Conservation (phyloP, 1,284 basidiomycete genomes). For the Lentinus polychrous region DNA sequence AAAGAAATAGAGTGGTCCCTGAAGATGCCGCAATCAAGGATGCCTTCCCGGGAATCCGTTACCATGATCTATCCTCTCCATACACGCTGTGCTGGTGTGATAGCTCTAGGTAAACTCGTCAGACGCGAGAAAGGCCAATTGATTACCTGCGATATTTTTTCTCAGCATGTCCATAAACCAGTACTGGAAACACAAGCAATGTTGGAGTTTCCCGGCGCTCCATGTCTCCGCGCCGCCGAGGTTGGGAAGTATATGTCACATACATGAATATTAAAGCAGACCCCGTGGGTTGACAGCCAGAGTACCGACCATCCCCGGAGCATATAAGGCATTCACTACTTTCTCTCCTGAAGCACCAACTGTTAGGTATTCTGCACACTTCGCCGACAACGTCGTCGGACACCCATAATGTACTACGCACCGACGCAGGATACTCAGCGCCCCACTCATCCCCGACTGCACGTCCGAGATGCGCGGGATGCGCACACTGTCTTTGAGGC, state of each 20-base stretch:
- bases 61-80: neutral
- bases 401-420: slow-evolving; percentile 30
- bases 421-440: slow-evolving; percentile 42
- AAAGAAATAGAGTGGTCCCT: slow-evolving; percentile 22
- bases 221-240: slow-evolving; percentile 13
- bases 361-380: neutral
- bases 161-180: slow-evolving; percentile 1
- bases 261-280: slow-evolving; percentile 19
- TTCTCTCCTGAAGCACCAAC: neutral
- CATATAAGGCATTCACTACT: slow-evolving; percentile 5
- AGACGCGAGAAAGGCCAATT: slow-evolving; percentile 4
- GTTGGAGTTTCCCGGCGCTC: slow-evolving; percentile 18
- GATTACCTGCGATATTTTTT: slow-evolving; percentile 5
- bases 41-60: slow-evolving; percentile 8
- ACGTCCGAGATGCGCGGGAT: slow-evolving; percentile 56
- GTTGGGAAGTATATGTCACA: slow-evolving; percentile 16
- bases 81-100: neutral
- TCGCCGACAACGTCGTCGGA: neutral
- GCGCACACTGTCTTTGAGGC: slow-evolving; percentile 56
- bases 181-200: neutral
- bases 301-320: neutral
- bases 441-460: slow-evolving; percentile 53
- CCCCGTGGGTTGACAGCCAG: slow-evolving; percentile 16
- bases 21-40: slow-evolving; percentile 11
- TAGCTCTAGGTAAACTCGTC: neutral